These are phyloP conservation scores for Lineolata rhizophorae DNA, from an alignment of 495 filamentous ascomycete species.

Conservation along the genomic window DNA sequence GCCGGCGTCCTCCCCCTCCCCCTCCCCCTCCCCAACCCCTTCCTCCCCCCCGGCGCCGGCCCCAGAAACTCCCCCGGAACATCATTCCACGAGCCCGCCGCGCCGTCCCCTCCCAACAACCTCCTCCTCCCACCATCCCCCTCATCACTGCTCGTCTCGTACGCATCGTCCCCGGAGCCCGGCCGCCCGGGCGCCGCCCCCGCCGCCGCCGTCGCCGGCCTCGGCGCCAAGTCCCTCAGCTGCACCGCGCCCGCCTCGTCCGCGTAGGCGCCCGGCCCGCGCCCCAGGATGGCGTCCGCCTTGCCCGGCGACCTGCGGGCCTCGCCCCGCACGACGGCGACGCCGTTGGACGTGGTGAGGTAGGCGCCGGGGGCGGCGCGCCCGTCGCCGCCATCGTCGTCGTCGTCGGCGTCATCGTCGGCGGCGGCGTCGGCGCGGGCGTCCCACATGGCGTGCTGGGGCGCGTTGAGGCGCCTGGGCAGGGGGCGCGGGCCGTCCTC, in stretches of 20 bases:
- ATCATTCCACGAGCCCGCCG: conserved; percentile 15
- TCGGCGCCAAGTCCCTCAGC: too few species aligned
- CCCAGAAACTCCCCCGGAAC: conserved; percentile 16
- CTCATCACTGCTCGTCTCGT: conserved; percentile 13
- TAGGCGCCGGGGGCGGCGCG: too few species aligned
- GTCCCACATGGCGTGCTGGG: not conserved
- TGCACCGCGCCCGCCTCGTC: conserved; percentile 10
- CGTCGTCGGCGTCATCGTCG: too few species aligned
- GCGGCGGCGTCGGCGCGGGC: too few species aligned
- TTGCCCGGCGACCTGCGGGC: conserved; percentile 10
- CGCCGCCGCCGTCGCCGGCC: conserved; percentile 10
- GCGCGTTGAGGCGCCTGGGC: not conserved
- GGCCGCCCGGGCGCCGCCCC: conserved; percentile 11
- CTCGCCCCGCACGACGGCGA: conserved; percentile 1
- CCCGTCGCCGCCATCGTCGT: conserved; percentile 3
- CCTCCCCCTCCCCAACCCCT: too few species aligned
- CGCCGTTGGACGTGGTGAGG: conserved; percentile 9
- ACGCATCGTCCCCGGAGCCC: conserved; percentile 9
- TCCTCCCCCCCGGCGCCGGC: conserved; percentile 6
- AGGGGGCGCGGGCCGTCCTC: conserved; percentile 1
- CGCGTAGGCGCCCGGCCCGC: conserved; percentile 10
- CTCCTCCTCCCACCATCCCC: conserved; percentile 6
- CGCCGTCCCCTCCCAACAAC: conserved; percentile 4
- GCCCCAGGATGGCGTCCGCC: conserved; percentile 12
- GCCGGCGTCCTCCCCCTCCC: too few species aligned